Evolutionary conservation across 257 asterid genomes (phyloP).

Genomic region (Solanum corneliomulleri): DNA sequence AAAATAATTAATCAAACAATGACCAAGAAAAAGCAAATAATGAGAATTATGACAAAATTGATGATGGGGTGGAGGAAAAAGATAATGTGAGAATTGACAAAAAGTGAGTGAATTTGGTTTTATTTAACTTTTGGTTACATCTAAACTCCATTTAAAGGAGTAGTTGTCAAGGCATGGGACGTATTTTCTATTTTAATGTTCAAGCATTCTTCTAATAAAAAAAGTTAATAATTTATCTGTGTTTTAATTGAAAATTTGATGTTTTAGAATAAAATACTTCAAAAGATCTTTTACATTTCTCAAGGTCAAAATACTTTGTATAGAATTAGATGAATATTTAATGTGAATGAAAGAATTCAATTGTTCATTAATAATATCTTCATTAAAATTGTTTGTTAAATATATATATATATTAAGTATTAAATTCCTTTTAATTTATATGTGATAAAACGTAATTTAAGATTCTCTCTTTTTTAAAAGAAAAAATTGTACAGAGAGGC

Average conservation of each 20-base stretch:
- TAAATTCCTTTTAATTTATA: too few relatives aligned
- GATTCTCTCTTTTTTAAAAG: background rate
- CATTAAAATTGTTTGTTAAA: background rate
- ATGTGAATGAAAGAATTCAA: background rate
- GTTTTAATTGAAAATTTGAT: too few relatives aligned
- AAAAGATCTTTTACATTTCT: too few relatives aligned
- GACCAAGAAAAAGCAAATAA: background rate
- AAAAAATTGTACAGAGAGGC: background rate
- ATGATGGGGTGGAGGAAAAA: background rate
- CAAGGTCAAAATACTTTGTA: background rate
- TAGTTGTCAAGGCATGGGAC: background rate
- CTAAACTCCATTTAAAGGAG: background rate
- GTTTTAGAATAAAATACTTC: too few relatives aligned
- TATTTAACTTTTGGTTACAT: background rate
- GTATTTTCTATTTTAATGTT: too few relatives aligned
- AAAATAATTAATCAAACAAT: background rate
- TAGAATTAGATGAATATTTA: too few relatives aligned
- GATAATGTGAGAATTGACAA: background rate
- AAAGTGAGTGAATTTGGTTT: background rate
- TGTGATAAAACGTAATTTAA: background rate
- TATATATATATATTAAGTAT: background rate
- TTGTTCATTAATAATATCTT: background rate
- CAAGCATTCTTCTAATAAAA: rapidly evolving
- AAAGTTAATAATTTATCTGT: too few relatives aligned
- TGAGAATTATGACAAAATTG: background rate